Conservation (phyloP, 2,329 filamentous ascomycete species). For the Cylindrodendrum hubeiense region DNA sequence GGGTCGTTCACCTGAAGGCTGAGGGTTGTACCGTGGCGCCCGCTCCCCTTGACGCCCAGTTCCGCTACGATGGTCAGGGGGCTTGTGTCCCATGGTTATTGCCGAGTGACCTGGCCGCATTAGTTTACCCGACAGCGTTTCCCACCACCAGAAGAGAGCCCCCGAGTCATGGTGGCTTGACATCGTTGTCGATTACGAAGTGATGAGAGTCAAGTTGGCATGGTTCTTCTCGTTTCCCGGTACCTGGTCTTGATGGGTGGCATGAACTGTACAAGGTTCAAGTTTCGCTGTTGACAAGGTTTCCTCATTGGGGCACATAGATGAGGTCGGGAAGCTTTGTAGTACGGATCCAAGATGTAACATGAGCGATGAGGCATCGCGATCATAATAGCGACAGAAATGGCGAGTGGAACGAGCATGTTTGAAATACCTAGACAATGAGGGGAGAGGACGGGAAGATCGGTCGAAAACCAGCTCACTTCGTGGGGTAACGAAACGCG, state of each 20-base stretch:
- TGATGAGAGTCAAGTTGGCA: conserved; percentile 5
- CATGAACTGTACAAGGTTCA: neutral
- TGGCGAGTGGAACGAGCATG: conserved; percentile 14
- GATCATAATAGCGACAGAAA: neutral
- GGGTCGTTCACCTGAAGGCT: neutral
- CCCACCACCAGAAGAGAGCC: neutral
- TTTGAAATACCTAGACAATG: neutral
- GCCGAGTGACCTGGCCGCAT: neutral
- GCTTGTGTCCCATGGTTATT: neutral
- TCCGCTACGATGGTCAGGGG: neutral
- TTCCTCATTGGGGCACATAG: neutral
- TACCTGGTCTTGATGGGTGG: neutral
- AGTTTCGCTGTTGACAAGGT: neutral
- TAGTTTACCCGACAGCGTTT: neutral
- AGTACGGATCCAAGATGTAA: conserved; percentile 14
- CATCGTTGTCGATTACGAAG: neutral
- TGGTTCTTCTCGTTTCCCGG: neutral
- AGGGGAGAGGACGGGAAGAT: neutral
- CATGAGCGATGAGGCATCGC: neutral
- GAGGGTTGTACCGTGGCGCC: neutral
- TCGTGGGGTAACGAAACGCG: conserved; percentile 8
- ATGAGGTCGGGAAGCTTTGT: neutral
- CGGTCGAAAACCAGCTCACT: conserved; percentile 13
- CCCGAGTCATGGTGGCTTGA: conserved; percentile 8
- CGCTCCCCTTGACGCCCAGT: neutral